Evolutionary conservation across 805 yeast species (phyloP).

Genomic region (Metschnikowia sp.): DNA sequence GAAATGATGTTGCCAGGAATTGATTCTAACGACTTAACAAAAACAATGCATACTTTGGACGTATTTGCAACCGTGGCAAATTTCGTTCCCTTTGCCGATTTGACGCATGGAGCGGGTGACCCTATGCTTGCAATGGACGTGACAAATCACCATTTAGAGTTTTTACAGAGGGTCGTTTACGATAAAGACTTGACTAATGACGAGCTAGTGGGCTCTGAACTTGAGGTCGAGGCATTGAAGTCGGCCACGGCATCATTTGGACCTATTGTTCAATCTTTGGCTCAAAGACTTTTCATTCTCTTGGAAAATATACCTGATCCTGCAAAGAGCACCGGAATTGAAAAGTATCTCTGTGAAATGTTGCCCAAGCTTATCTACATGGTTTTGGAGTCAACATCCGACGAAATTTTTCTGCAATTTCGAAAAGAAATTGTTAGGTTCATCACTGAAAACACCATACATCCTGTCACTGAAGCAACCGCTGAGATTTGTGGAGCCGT

Average conservation of each 20-base stretch:
- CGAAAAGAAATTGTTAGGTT: conserved; percentile 52
- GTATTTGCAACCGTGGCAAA: conserved; percentile 68
- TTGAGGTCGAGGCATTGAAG: conserved; percentile 54
- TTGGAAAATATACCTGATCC: conserved; percentile 69
- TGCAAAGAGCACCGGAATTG: conserved; percentile 48
- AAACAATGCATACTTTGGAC: conserved; percentile 66
- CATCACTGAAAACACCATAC: conserved; percentile 55
- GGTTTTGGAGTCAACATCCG: conserved; percentile 55
- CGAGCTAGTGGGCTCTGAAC: conserved; percentile 41
- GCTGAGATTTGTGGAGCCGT: conserved; percentile 73
- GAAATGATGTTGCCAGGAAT: conserved; percentile 73
- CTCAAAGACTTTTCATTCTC: conserved; percentile 57
- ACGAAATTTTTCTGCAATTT: conserved; percentile 47
- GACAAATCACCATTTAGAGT: conserved; percentile 60
- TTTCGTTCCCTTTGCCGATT: conserved; percentile 67
- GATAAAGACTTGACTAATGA: conserved; percentile 10
- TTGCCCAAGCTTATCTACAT: conserved; percentile 37
- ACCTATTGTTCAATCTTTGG: conserved; percentile 52
- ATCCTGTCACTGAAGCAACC: conserved; percentile 60
- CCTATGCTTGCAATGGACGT: conserved; percentile 45
- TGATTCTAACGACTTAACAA: conserved; percentile 79
- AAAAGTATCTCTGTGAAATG: conserved; percentile 39
- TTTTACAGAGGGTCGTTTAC: conserved; percentile 45
- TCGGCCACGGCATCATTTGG: conserved; percentile 74
- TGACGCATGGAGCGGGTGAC: conserved; percentile 45